Evolutionary conservation across 305 asterid genomes (phyloP).

Genomic region (Solanum hybrid): DNA sequence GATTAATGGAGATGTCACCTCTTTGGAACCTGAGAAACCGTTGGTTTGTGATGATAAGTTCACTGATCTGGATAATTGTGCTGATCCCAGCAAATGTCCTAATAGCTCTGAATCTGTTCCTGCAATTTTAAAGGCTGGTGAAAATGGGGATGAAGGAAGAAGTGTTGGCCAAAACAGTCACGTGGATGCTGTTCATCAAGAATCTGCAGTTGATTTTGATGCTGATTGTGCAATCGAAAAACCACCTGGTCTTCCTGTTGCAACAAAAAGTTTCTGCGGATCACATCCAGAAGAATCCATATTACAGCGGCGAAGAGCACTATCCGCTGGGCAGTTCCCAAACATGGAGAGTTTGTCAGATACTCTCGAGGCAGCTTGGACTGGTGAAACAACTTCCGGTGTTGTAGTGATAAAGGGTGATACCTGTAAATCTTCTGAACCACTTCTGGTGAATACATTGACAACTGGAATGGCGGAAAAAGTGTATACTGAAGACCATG

Average conservation of each 20-base stretch:
- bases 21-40: slow-evolving; percentile 22
- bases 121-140: slow-evolving; percentile 28
- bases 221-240: slow-evolving; percentile 20
- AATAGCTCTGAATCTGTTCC: slow-evolving; percentile 22
- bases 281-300: slow-evolving; percentile 34
- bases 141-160: slow-evolving; percentile 25
- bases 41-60: slow-evolving; percentile 20
- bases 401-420: slow-evolving; percentile 26
- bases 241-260: slow-evolving; percentile 20
- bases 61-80: slow-evolving; percentile 21
- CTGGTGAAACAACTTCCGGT: slow-evolving; percentile 52
- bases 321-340: slow-evolving; percentile 63
- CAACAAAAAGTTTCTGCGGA: slow-evolving; percentile 23
- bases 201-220: slow-evolving; percentile 15
- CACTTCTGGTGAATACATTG: slow-evolving; percentile 30
- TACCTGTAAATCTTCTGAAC: slow-evolving; percentile 22
- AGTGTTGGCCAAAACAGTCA: slow-evolving; percentile 15
- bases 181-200: slow-evolving; percentile 23
- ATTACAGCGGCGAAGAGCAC: slow-evolving; percentile 29
- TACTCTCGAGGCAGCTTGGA: slow-evolving; percentile 91
- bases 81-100: slow-evolving; percentile 18
- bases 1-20: slow-evolving; percentile 20
- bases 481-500: slow-evolving; percentile 34
- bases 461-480: slow-evolving; percentile 35
- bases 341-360: slow-evolving; percentile 48